These are phyloP conservation scores for Phytophthora constricta DNA, from an alignment of 352 stramenopile species.

Conservation along the genomic window DNA sequence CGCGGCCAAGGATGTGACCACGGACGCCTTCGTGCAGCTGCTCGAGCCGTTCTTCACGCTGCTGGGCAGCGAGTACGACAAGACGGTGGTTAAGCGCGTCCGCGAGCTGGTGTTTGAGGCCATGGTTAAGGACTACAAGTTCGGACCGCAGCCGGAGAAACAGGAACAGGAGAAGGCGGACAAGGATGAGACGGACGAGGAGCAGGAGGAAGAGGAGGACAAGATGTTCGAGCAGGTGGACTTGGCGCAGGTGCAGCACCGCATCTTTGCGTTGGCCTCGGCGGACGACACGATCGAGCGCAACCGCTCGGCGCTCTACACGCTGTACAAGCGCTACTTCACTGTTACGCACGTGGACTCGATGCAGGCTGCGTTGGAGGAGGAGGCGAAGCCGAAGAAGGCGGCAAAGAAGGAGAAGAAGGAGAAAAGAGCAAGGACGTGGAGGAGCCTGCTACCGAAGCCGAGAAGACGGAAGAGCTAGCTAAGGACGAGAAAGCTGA, in stretches of 20 bases:
- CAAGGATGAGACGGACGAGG: slow-evolving; percentile 47
- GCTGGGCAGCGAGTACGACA: slow-evolving; percentile 80
- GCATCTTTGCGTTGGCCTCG: slow-evolving; percentile 79
- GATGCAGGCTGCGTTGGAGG: slow-evolving; percentile 60
- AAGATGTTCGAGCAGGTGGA: slow-evolving; percentile 77
- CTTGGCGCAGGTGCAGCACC: slow-evolving; percentile 73
- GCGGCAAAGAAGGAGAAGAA: slow-evolving; percentile 45
- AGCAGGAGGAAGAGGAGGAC: slow-evolving; percentile 59
- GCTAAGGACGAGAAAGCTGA: slow-evolving; percentile 13
- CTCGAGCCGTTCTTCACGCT: slow-evolving; percentile 86
- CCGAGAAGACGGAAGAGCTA: slow-evolving; percentile 16
- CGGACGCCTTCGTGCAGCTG: slow-evolving; percentile 70
- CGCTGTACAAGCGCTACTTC: slow-evolving; percentile 81
- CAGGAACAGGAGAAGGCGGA: slow-evolving; percentile 37
- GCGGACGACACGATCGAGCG: slow-evolving; percentile 79
- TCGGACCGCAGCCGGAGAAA: slow-evolving; percentile 55
- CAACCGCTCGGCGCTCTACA: slow-evolving; percentile 81
- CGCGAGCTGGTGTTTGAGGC: slow-evolving; percentile 76
- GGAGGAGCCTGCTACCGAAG: slow-evolving; percentile 28
- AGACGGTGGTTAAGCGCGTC: slow-evolving; percentile 82
- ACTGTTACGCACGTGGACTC: slow-evolving; percentile 76
- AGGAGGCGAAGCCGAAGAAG: slow-evolving; percentile 40
- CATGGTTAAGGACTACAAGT: slow-evolving; percentile 74
- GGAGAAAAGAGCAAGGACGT: slow-evolving; percentile 57
- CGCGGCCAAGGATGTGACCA: slow-evolving; percentile 56